A percentile compares a stretch with the other conserved stretches of the same genome.
Evolutionary conservation across 1,284 basidiomycete genomes (phyloP).

Genomic region (Entoloma clypeatum): DNA sequence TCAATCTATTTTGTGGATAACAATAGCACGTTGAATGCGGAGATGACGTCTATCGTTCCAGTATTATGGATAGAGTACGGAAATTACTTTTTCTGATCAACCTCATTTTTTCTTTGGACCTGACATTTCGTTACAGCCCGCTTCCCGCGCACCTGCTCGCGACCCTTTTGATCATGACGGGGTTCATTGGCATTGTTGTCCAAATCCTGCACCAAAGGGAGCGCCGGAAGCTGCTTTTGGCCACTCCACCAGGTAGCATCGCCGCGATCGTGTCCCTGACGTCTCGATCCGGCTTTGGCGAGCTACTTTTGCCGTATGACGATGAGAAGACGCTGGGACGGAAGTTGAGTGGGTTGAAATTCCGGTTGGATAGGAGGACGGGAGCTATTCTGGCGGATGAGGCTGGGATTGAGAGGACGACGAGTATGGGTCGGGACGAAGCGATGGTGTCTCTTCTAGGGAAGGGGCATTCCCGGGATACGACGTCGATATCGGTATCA

Average conservation of each 20-base stretch:
- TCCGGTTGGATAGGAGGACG: slow-evolving; percentile 53
- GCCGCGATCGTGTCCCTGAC: slow-evolving; percentile 53
- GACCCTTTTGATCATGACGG: slow-evolving; percentile 42
- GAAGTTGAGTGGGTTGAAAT: slow-evolving; percentile 51
- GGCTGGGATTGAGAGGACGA: slow-evolving; percentile 28
- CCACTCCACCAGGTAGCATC: slow-evolving; percentile 57
- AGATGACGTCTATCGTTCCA: slow-evolving; percentile 37
- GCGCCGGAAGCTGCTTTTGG: slow-evolving; percentile 48
- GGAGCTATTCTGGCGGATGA: slow-evolving; percentile 61
- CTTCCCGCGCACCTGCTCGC: slow-evolving; percentile 49
- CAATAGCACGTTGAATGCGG: slow-evolving; percentile 34
- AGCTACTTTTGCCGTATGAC: slow-evolving; percentile 59
- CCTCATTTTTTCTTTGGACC: background rate
- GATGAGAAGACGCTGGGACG: slow-evolving; percentile 37
- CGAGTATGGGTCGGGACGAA: slow-evolving; percentile 31
- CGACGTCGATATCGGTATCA: slow-evolving; percentile 17
- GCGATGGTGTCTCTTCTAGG: slow-evolving; percentile 38
- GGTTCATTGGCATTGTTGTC: slow-evolving; percentile 40
- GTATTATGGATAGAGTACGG: slow-evolving; percentile 56
- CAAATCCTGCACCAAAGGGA: slow-evolving; percentile 45
- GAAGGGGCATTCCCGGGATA: slow-evolving; percentile 14
- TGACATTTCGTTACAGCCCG: slow-evolving; percentile 32
- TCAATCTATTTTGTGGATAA: slow-evolving; percentile 49
- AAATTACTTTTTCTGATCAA: background rate
- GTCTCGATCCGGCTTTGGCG: slow-evolving; percentile 57